Evolutionary conservation across 2,329 filamentous ascomycete species (phyloP), one percentile per base, ranked within the genome.

Genomic region (Diaporthe caulivora): DNA sequence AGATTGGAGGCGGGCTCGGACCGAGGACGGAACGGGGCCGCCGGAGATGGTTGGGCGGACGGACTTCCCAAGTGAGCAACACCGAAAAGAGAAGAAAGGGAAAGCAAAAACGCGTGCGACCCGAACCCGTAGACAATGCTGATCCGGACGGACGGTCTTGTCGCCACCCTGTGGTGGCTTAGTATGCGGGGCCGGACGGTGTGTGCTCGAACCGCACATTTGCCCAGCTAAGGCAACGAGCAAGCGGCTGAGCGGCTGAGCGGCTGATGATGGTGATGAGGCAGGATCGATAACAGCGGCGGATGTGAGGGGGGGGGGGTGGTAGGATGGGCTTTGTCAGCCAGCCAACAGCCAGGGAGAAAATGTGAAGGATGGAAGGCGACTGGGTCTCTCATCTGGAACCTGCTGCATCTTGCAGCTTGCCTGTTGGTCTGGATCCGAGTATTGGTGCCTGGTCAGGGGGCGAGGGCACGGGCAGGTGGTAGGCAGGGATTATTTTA

Each of bases 201-300:
- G 15, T 47, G 17, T 2, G 10, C 17, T 31, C 13, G n/a, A 17
- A 11, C 37, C n/a, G 13, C 3, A n/a, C 13, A 29, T 44, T 58
- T 40, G 21, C 34, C 18, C 13, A 21, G 58, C 40, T 24, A 31
- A 40, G 62, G 21, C 62, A 37, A 9, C 26, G 9, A 42, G 26
- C 8, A 18, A 24, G 26, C 53, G 53, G 26, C 53, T 57, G 31
- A 37, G 34, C 26, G 9, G 58, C 58, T 17, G 29, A 37, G 26
- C 53, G 53, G 53, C 53, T 40, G 34, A 40, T 40, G 55, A 40
- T 40, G 37, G 11, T 40, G 37, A 58, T 58, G 44, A 40, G 29
- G 60, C 29, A 65, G 29, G 29, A 51, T 53, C n/a, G 21, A 53
- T 67, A 47, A 53, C 47, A 67, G 62, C 47, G 47, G n/a, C 47